These are phyloP conservation scores for Bipolaris sorokiniana DNA, from an alignment of 2,329 filamentous ascomycete species.

Conservation along the genomic window DNA sequence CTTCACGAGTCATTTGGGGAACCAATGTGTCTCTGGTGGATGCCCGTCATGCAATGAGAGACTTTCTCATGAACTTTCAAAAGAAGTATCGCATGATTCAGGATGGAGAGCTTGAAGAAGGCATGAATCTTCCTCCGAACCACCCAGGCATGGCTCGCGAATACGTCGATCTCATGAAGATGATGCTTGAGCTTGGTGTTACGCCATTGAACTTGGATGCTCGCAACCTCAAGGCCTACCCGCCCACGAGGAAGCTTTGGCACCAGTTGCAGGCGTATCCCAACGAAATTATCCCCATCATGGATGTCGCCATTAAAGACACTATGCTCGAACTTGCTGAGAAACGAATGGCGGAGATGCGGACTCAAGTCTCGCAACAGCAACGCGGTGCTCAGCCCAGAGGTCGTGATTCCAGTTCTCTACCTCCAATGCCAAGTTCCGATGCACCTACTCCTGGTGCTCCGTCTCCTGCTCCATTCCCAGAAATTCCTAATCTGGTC, in stretches of 20 bases:
- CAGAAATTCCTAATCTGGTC: conserved; percentile 70
- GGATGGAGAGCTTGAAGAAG: conserved; percentile 78
- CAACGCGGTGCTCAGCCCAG: conserved; percentile 54
- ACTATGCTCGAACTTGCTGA: conserved; percentile 88
- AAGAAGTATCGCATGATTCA: conserved; percentile 92
- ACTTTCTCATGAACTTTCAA: conserved; percentile 90
- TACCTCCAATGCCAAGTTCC: conserved; percentile 79
- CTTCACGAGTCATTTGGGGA: conserved; percentile 89
- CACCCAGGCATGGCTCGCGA: conserved; percentile 77
- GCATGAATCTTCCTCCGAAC: conserved; percentile 69
- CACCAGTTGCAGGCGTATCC: conserved; percentile 94
- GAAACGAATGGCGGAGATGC: conserved; percentile 74
- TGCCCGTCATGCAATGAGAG: conserved; percentile 84
- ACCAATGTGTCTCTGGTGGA: conserved; percentile 95
- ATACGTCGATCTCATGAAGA: conserved; percentile 83
- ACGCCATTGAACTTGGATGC: conserved; percentile 87
- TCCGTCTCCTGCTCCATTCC: conserved; percentile 42
- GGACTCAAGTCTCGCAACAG: conserved; percentile 62
- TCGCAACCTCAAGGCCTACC: conserved; percentile 88
- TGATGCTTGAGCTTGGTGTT: conserved; percentile 87
- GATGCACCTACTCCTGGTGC: conserved; percentile 63
- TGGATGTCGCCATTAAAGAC: conserved; percentile 95
- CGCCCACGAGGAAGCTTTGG: conserved; percentile 90
- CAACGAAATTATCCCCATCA: conserved; percentile 92
- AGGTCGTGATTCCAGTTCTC: conserved; percentile 67